These are phyloP conservation scores for Tolypocladium nubicola DNA, from an alignment of 2,329 filamentous ascomycete species.

Conservation along the genomic window DNA sequence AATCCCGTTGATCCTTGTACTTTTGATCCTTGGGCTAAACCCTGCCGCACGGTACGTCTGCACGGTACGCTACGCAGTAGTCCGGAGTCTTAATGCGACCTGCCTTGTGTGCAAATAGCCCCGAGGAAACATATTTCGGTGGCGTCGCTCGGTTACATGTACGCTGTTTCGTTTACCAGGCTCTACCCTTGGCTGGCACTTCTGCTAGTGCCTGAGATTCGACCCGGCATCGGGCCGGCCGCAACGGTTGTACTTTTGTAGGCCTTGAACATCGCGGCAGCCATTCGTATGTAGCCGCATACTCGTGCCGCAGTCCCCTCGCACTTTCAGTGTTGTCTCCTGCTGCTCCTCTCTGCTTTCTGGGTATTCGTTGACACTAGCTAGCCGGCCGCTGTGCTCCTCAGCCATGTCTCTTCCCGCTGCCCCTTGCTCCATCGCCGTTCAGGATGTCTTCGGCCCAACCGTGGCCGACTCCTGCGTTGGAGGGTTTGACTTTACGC, in stretches of 20 bases:
- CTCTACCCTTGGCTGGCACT: not conserved
- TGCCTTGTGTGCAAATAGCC: not conserved
- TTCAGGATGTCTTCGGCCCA: slow-evolving; percentile 9
- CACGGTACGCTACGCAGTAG: not conserved
- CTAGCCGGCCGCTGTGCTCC: not conserved
- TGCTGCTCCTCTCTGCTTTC: not conserved
- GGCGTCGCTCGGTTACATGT: not conserved
- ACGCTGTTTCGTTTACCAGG: not conserved
- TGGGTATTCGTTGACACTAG: not conserved
- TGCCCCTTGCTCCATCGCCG: slow-evolving; percentile 4
- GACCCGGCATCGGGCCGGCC: not conserved
- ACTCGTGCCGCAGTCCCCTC: not conserved
- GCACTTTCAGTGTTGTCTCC: not conserved
- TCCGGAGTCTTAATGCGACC: not conserved
- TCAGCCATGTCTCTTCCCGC: not conserved
- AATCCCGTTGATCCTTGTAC: not conserved
- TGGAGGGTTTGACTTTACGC: slow-evolving; percentile 17
- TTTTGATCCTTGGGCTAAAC: not conserved
- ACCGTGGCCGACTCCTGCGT: slow-evolving; percentile 8
- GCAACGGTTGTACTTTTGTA: not conserved
- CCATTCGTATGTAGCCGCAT: not conserved
- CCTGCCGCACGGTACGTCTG: not conserved
- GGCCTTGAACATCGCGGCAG: not conserved
- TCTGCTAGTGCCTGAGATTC: not conserved
- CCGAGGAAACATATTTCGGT: not conserved